A percentile compares a stretch with the other conserved stretches of the same genome.
These are phyloP conservation scores for Apiotrichum siamense DNA, from an alignment of 1,284 basidiomycete genomes.

Conservation along the genomic window DNA sequence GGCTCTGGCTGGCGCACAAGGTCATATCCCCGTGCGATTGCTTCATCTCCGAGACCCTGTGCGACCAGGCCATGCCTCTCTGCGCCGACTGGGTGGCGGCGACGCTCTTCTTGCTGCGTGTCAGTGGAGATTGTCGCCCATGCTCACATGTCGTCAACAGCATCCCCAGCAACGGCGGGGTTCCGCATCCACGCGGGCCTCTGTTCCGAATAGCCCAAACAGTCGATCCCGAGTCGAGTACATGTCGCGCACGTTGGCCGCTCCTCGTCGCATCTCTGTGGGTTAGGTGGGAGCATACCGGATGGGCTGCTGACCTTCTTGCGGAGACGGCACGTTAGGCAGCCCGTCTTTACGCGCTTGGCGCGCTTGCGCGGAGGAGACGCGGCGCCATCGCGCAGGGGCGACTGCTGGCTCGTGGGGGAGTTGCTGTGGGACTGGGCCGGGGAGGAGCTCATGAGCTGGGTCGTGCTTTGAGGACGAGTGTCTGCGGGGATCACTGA, in stretches of 20 bases:
- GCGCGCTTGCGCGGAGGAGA: no score
- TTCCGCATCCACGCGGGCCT: constrained; percentile 71
- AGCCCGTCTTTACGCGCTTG: constrained; percentile 13
- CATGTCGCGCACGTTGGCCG: constrained; percentile 65
- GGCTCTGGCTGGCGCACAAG: no score
- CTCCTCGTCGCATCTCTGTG: constrained; percentile 74
- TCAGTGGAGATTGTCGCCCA: neutral
- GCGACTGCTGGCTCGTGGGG: no score
- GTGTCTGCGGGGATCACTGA: no score
- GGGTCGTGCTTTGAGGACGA: no score
- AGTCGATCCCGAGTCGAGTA: constrained; percentile 68
- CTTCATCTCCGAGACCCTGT: no score
- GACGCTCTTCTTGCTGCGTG: constrained; percentile 2
- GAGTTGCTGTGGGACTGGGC: no score
- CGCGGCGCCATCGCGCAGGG: no score
- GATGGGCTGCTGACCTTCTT: constrained; percentile 17
- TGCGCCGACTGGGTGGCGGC: neutral
- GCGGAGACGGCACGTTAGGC: constrained; percentile 22
- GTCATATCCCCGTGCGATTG: no score
- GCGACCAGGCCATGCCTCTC: constrained; percentile 3
- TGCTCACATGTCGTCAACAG: constrained; percentile 10
- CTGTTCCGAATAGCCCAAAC: constrained; percentile 73
- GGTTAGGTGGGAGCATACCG: neutral
- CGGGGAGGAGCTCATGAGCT: no score
- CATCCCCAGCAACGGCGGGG: constrained; percentile 4